Base-by-base conservation (phyloP, 169 alveolate genomes). In the Cryptosporidium ubiquitum region DNA sequence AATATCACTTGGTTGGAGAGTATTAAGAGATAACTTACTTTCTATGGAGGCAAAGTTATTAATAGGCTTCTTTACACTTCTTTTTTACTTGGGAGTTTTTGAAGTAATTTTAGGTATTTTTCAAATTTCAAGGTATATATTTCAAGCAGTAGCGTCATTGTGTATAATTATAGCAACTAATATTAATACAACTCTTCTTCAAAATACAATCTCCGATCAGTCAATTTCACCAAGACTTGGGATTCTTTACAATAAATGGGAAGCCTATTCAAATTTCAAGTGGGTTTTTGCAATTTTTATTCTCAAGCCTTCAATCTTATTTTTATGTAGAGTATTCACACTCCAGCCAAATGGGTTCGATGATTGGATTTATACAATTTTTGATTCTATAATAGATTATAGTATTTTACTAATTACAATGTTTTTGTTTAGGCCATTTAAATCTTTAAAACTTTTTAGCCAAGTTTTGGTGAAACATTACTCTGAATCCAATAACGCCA, bases 1-100 rank as follows among this genome's bases (percentile, higher is more conserved):
- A 61, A 79, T 79, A 60, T 79, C 89, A 16, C 89, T 79, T 60
- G 89, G 89, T 7, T 79, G 89, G 89, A 79, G 52, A 29, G 66
- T 79, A 14, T 35, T 79, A 23, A 79, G 89, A 39, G 89, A 79
- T 55, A 79, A 42, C 61, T 37, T 79, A 42, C 66, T 79, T 14
- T 37, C 89, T 2, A 37, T 79, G 42, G 89, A 79, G 47, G 69
- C 74, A 10, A 58, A 69, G 14, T 39, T 79, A 18, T n/a, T 79
- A 42, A 42, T 64, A 12, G 89, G 79, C 0, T 40, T 79, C 37
- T 79, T 58, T 14, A 49, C 61, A 23, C 40, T 79, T 39, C 69
- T 64, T 37, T 64, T 79, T 40, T 79, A 79, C 37, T 29, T 79
- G 33, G 75, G 75, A 42, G 55, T 79, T 23, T 79, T 79, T 29